Evolutionary conservation across 768 basidiomycete genomes (phyloP), one percentile per base, ranked within the genome.

Genomic region (Pleurotus salmoneostramineus): DNA sequence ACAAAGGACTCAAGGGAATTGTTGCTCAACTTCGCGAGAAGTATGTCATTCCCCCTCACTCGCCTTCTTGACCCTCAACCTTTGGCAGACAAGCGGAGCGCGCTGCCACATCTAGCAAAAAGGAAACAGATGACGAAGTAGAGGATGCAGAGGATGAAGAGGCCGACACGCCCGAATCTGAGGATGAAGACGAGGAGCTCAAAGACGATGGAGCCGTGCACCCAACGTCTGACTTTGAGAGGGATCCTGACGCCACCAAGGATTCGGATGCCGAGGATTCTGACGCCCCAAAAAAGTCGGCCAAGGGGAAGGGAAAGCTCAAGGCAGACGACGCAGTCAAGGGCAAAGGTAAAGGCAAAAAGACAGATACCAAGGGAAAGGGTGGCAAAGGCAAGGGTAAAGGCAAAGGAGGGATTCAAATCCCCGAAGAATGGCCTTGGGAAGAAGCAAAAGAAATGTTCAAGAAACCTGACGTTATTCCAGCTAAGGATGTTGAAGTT

Each of bases 371-470:
- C n/a, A 65, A 64, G 67, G 68, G 70, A 70, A 63, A 71, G 63
- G 63, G 68, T 15, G 37, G 3, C 1, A 62, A 66, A 44, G 74
- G 71, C 3, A 81, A 83, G 60, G 81, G 83, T 50, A 87, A 87
- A 70, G 86, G 84, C 62, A 87, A 84, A 64, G 91, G 88, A 49
- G 93, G 91, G 5, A 75, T 95, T 50, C 76, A 81, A 15, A 80
- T 98, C 37, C 96, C 97, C 0, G 95, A 95, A 46, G 87, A 96
- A 59, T 99, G 96, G 96, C 93, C 93, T 49, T 98, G 93, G 92
- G 86, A 95, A 69, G 89, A 94, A 61, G 97, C 97, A 37, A 95
- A 95, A 73, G 81, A 87, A 68, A 67, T 99, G 27, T 99, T 99
- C 66, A 72, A 88, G 72, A 84, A 88, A 51, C 97, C 97, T 2